These are phyloP conservation scores for Mucor mucedo DNA, from an alignment of 371 early-diverging fungal species.

Conservation along the genomic window DNA sequence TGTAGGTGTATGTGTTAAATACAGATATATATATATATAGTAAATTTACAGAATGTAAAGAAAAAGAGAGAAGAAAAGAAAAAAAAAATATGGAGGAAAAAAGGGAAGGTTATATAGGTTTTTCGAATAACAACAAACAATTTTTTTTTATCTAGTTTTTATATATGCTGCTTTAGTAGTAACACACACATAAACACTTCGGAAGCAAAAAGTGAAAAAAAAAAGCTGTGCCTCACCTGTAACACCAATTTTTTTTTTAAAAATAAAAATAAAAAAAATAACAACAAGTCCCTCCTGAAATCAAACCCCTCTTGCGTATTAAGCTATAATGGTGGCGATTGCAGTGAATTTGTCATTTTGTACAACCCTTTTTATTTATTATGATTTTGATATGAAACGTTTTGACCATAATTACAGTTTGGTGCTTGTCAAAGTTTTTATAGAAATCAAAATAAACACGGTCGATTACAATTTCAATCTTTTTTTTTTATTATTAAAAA, in stretches of 20 bases:
- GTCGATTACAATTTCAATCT: background rate
- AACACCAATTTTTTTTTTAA: background rate
- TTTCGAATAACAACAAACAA: constrained; percentile 4
- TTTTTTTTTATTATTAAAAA: background rate
- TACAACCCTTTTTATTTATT: background rate
- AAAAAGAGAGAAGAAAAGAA: background rate
- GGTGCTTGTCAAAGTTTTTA: background rate
- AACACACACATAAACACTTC: constrained; percentile 6
- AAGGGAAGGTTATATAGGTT: constrained; percentile 10
- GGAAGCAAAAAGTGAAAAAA: constrained; percentile 1
- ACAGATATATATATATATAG: background rate
- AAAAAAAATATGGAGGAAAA: background rate
- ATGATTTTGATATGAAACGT: background rate
- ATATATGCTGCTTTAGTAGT: background rate
- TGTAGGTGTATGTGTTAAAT: background rate
- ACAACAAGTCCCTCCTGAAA: background rate
- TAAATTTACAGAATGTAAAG: background rate
- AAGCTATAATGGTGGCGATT: background rate
- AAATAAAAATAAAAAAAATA: too few species aligned
- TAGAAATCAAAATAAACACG: background rate
- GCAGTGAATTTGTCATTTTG: background rate
- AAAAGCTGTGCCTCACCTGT: constrained; percentile 5
- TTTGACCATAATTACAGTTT: constrained; percentile 1
- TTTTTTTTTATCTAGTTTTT: background rate
- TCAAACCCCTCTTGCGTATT: background rate